phyloP scores from a whole-genome alignment of 768 basidiomycete genomes.

The Amanita fuliginea region DNA sequence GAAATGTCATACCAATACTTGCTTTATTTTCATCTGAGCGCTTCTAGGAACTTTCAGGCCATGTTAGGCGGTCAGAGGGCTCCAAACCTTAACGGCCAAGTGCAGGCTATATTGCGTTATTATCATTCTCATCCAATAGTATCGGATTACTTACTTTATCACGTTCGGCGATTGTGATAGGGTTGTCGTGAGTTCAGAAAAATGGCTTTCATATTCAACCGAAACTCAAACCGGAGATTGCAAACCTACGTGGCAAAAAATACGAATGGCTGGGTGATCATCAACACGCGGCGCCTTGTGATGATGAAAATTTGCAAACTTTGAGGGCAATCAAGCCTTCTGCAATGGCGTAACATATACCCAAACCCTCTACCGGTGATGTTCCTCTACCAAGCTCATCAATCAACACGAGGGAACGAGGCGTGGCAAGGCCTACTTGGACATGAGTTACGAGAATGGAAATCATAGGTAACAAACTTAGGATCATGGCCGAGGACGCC shows the following conservation, averaged over 20 bases:
- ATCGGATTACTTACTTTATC: constrained; percentile 46
- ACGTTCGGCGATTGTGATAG: constrained; percentile 71
- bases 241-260: constrained; percentile 78
- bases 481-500: constrained; percentile 84
- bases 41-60: not conserved
- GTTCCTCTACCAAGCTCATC: constrained; percentile 95
- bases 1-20: constrained; percentile 62
- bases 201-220: constrained; percentile 42
- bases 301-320: constrained; percentile 26
- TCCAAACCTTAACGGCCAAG: constrained; percentile 60
- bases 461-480: constrained; percentile 32
- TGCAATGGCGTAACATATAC: constrained; percentile 76
- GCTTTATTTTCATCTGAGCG: constrained; percentile 13
- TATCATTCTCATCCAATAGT: not conserved
- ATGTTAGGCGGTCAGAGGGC: not conserved
- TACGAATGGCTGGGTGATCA: constrained; percentile 51
- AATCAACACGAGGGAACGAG: constrained; percentile 66
- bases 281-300: not conserved
- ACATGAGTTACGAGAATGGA: not conserved
- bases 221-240: not conserved
- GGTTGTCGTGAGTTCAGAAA: constrained; percentile 67
- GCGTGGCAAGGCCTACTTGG: constrained; percentile 51
- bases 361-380: constrained; percentile 70
- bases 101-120: constrained; percentile 46
- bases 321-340: constrained; percentile 65